Conservation (phyloP, 768 basidiomycete genomes). For the Rhizopogon roseolus region DNA sequence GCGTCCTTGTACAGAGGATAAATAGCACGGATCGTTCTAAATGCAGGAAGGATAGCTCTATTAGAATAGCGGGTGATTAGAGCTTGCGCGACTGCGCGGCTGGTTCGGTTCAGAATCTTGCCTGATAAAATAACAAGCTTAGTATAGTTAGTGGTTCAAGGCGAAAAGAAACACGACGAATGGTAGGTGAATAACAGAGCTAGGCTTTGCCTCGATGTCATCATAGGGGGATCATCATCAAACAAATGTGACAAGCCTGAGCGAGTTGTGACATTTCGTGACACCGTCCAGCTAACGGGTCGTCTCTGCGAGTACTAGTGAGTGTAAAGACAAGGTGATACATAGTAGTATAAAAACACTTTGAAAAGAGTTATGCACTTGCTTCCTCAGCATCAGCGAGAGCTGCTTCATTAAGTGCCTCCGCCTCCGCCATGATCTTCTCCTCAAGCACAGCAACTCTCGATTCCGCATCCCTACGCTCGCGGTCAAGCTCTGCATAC, state of each 20-base stretch:
- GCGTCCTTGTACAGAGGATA: no score
- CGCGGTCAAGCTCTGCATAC: slow-evolving; percentile 78
- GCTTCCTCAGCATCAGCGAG: slow-evolving; percentile 60
- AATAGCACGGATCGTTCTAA: no score
- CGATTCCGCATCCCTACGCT: slow-evolving; percentile 55
- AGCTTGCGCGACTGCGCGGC: neutral
- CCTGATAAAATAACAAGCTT: neutral
- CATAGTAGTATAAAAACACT: slow-evolving; percentile 9
- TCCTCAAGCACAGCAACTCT: slow-evolving; percentile 73
- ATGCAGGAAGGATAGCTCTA: neutral
- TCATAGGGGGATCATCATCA: neutral
- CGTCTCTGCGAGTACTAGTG: neutral
- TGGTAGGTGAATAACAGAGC: no score
- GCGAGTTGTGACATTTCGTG: neutral
- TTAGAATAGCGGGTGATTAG: neutral
- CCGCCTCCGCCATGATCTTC: slow-evolving; percentile 80
- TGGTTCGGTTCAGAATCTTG: neutral
- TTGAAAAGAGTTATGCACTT: neutral
- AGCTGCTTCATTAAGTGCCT: slow-evolving; percentile 73
- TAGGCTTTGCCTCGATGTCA: neutral
- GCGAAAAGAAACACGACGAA: neutral
- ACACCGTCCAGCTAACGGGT: neutral
- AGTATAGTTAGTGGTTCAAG: neutral
- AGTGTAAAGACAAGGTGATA: slow-evolving; percentile 1
- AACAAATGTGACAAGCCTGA: neutral